Base-by-base conservation (phyloP, 108 stramenopile species). In the Cyclotella kingstonii region DNA sequence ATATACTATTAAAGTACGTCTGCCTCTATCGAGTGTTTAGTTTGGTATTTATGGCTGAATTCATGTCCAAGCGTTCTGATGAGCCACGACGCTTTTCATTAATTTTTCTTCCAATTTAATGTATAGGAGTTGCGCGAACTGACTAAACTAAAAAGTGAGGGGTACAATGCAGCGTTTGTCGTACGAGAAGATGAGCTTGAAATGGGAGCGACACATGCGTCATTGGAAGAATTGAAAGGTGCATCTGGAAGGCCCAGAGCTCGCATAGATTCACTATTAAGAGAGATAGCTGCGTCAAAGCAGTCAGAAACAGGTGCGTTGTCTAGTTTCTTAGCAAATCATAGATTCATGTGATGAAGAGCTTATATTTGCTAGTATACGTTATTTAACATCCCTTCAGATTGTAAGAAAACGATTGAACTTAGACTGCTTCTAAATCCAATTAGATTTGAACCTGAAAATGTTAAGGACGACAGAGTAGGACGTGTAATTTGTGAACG, bases 71-170 rank as follows among this genome's bases (percentile, higher is more conserved):
- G 3, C 4, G 1, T 6, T 30, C 15, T 2, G 25, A 3, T 14
- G 4, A 30, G n/a, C n/a, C n/a, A n/a, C n/a, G n/a, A n/a, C n/a
- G 19, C 22, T 52, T 27, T 47, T 21, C 7, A 68, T 45, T 10
- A 21, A 28, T 42, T 69, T 15, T 45, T 30, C 9, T 19, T 47
- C 12, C 48, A 7, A 1, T 33, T 10, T 35, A 49, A 11, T 5
- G 29, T 49, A n/a, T 56, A 78, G 80, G 98, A 99, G 67, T 36
- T 98, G 10, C 77, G 98, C 11, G 98, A 99, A 68, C 76, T 98
- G 30, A 91, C 93, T 40, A 87, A 86, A 46, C 61, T 98, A 25
- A 66, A 81, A 7, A 61, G 77, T 4, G 93, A 77, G 23, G 82
- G 81, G 12, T 41, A 78, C 42, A 72, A 49, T 34, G 79, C 70